These are phyloP conservation scores for Chrysanthemum makinoi DNA, from an alignment of 129 eudicot species.

Conservation along the genomic window DNA sequence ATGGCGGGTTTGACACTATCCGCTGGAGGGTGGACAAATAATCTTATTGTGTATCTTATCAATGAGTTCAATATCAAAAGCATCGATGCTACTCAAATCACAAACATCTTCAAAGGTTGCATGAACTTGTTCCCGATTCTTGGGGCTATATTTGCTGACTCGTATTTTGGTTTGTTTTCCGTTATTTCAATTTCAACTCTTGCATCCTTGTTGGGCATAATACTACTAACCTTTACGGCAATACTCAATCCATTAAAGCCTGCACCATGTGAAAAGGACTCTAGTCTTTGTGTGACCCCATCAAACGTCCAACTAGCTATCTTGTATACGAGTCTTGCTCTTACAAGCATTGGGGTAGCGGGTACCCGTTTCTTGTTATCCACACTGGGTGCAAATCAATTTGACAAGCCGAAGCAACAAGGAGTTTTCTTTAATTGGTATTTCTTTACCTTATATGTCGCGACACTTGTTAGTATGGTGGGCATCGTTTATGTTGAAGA, in stretches of 20 bases:
- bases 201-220: constrained; percentile 34
- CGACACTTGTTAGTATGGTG: constrained; percentile 28
- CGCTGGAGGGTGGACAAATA: constrained; percentile 48
- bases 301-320: constrained; percentile 33
- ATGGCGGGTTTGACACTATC: constrained; percentile 46
- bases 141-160: constrained; percentile 56
- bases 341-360: constrained; percentile 37
- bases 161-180: constrained; percentile 38
- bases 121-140: constrained; percentile 42
- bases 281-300: constrained; percentile 28
- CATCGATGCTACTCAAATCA: constrained; percentile 52
- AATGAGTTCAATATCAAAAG: constrained; percentile 43
- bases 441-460: constrained; percentile 34
- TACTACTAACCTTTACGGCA: constrained; percentile 27
- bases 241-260: constrained; percentile 22
- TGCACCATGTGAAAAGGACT: constrained; percentile 26
- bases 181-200: constrained; percentile 40
- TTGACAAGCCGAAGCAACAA: constrained; percentile 30
- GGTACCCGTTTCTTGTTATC: constrained; percentile 48
- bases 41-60: constrained; percentile 49
- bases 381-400: constrained; percentile 50
- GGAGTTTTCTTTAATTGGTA: constrained; percentile 47
- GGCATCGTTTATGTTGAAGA: constrained; percentile 48
- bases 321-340: constrained; percentile 30
- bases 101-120: constrained; percentile 44